These are phyloP conservation scores for Steccherinum ochraceum DNA, from an alignment of 768 basidiomycete species.

Conservation along the genomic window DNA sequence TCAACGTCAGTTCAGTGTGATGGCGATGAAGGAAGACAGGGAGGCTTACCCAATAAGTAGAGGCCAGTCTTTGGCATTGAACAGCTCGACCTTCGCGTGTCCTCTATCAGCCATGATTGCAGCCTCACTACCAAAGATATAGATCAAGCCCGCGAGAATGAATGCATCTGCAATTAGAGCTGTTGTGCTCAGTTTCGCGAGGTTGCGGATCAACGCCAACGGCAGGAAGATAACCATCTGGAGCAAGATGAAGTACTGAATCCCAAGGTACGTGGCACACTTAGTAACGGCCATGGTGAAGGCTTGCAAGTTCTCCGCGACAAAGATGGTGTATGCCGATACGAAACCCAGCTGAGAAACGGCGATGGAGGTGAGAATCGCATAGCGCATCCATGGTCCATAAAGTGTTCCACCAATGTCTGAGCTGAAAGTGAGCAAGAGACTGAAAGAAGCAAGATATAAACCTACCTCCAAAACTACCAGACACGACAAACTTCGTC, in stretches of 20 bases:
- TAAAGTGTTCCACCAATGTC: conserved; percentile 93
- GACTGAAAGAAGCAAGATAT: not conserved
- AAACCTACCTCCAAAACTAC: conserved; percentile 84
- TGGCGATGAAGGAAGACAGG: not conserved
- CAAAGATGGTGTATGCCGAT: conserved; percentile 91
- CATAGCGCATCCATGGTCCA: conserved; percentile 88
- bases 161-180: conserved; percentile 93
- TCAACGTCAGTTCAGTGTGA: conserved; percentile 2
- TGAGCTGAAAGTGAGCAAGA: conserved; percentile 20
- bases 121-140: conserved; percentile 86
- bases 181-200: conserved; percentile 91
- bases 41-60: conserved; percentile 78
- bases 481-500: conserved; percentile 83
- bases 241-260: conserved; percentile 75
- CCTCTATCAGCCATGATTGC: conserved; percentile 61
- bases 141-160: conserved; percentile 82
- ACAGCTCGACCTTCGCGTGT: conserved; percentile 72
- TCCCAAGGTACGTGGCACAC: conserved; percentile 59
- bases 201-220: conserved; percentile 80
- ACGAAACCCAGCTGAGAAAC: conserved; percentile 90
- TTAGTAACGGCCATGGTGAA: conserved; percentile 79
- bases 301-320: conserved; percentile 85
- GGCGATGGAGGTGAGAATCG: conserved; percentile 82
- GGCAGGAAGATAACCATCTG: conserved; percentile 88
- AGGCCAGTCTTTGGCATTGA: conserved; percentile 87